Percentiles rank a stretch among this genome's conserved stretches.
Conservation (phyloP, 108 stramenopile species). For the Pseudonitzschia pungens region DNA sequence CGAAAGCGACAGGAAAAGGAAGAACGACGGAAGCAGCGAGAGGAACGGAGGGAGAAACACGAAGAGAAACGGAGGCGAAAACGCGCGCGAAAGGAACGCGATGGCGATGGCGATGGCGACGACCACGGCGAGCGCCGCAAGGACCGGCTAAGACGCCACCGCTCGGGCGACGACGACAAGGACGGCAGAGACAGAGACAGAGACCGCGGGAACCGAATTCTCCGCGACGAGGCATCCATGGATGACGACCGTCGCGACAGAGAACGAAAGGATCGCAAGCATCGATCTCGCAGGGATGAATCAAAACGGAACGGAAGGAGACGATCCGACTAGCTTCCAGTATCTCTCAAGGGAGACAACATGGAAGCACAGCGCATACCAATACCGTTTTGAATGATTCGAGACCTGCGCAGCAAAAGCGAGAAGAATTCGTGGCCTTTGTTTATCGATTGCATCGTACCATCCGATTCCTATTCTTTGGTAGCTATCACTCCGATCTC, state of each 20-base stretch:
- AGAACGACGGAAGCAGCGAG: constrained; percentile 7
- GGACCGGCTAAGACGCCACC: background rate
- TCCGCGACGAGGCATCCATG: background rate
- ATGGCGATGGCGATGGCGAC: constrained; percentile 13
- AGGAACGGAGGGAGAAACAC: constrained; percentile 8
- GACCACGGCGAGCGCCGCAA: background rate
- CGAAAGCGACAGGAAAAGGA: constrained; percentile 14
- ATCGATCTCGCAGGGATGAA: background rate
- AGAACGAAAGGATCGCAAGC: background rate
- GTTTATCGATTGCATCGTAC: too few relatives aligned
- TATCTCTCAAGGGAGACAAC: background rate
- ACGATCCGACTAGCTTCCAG: background rate
- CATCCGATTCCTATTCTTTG: too few relatives aligned
- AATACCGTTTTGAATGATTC: too few relatives aligned
- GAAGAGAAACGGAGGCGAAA: constrained; percentile 15
- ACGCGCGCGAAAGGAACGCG: constrained; percentile 15
- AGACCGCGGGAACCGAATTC: too few relatives aligned
- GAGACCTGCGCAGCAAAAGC: too few relatives aligned
- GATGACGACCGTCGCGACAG: background rate
- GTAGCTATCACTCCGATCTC: too few relatives aligned
- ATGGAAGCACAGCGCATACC: too few relatives aligned
- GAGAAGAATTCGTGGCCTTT: too few relatives aligned
- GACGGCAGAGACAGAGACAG: background rate
- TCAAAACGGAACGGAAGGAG: background rate
- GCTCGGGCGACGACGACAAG: background rate